Evolutionary conservation across 768 basidiomycete genomes (phyloP).

Genomic region (Mycena maculata): DNA sequence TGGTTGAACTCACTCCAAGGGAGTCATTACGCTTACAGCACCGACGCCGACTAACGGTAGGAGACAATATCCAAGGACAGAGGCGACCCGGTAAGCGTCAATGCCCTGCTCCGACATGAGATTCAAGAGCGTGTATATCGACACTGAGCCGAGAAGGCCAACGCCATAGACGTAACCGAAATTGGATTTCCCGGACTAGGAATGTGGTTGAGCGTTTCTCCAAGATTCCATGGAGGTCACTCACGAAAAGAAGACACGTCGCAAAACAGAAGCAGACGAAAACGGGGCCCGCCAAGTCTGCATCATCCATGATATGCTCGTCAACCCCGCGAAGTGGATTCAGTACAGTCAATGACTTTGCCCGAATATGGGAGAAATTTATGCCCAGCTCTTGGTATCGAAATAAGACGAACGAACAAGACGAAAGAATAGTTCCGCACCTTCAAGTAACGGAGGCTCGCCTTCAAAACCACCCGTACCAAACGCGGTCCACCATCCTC

Average conservation of each 20-base stretch:
- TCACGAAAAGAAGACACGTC: slow-evolving; percentile 88
- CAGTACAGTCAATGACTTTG: slow-evolving; percentile 94
- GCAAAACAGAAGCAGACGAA: slow-evolving; percentile 97
- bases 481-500: slow-evolving; percentile 96
- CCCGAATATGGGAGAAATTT: slow-evolving; percentile 95
- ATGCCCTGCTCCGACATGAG: slow-evolving; percentile 96
- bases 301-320: slow-evolving; percentile 98
- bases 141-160: slow-evolving; percentile 91
- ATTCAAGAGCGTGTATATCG: slow-evolving; percentile 95
- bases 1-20: slow-evolving; percentile 79
- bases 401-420: slow-evolving; percentile 11
- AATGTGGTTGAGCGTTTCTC: slow-evolving; percentile 22
- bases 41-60: slow-evolving; percentile 97
- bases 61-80: slow-evolving; percentile 96
- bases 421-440: slow-evolving; percentile 56
- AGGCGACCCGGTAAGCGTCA: slow-evolving; percentile 94
- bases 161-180: slow-evolving; percentile 99
- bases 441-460: slow-evolving; percentile 95
- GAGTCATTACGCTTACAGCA: slow-evolving; percentile 86
- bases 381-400: slow-evolving; percentile 86
- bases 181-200: slow-evolving; percentile 96
- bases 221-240: slow-evolving; percentile 46
- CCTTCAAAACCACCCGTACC: slow-evolving; percentile 96
- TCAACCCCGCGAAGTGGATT: slow-evolving; percentile 90
- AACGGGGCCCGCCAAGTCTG: slow-evolving; percentile 95